Conservation (phyloP, 192 early-diverging fungal genomes). For the Cladochytrium replicatum region DNA sequence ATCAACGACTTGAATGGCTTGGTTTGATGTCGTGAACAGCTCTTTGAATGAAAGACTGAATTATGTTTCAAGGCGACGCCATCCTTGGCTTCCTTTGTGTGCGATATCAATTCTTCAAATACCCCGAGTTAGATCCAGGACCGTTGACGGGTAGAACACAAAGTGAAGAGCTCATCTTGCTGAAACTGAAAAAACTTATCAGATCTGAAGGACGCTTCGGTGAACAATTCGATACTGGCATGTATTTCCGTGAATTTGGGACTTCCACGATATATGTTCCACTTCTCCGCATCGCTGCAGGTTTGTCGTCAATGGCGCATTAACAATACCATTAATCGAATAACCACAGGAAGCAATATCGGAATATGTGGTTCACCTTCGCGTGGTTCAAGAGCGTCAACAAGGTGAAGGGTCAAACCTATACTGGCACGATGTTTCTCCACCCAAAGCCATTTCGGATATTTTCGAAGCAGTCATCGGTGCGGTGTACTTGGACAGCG, state of each 20-base stretch:
- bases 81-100: conserved; percentile 32
- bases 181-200: too few relatives aligned
- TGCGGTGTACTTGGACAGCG: conserved; percentile 75
- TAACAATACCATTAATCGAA: too few relatives aligned
- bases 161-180: too few relatives aligned
- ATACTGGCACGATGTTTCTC: too few relatives aligned
- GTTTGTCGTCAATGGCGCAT: too few relatives aligned
- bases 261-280: conserved; percentile 62
- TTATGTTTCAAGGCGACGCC: conserved; percentile 28
- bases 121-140: conserved; percentile 59
- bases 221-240: conserved; percentile 64
- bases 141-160: conserved; percentile 66
- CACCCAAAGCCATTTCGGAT: conserved; percentile 86
- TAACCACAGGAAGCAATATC: too few relatives aligned
- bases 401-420: too few relatives aligned
- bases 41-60: conserved; percentile 4
- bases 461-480: conserved; percentile 82
- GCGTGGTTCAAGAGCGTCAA: too few relatives aligned
- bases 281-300: too few relatives aligned
- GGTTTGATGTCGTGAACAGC: conserved; percentile 64
- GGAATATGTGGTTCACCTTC: too few relatives aligned
- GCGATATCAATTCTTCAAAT: conserved; percentile 58
- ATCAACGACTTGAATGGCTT: conserved; percentile 85
- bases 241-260: conserved; percentile 45
- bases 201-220: conserved; percentile 28